These are phyloP conservation scores for Vavraia culicis DNA, from an alignment of 371 early-diverging fungal species.

Conservation along the genomic window DNA sequence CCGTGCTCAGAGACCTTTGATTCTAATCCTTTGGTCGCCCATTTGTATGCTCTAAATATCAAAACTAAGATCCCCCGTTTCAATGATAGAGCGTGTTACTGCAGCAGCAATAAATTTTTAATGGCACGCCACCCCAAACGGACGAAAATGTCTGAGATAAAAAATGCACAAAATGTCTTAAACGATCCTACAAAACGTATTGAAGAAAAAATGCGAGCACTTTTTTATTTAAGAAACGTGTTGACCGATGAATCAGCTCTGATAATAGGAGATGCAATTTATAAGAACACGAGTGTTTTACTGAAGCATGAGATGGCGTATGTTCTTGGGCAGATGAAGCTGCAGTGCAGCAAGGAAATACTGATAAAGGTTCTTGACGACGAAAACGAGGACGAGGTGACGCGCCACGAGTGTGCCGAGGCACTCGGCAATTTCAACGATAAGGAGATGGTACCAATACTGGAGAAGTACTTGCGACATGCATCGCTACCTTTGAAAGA, in stretches of 20 bases:
- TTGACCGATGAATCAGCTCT: conserved; percentile 51
- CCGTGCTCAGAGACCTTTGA: too few relatives aligned
- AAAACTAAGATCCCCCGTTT: too few relatives aligned
- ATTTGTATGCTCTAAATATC: too few relatives aligned
- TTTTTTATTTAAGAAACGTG: conserved; percentile 72
- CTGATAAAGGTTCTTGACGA: conserved; percentile 52
- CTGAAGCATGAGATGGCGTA: conserved; percentile 94
- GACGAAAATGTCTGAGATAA: too few relatives aligned
- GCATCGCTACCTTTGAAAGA: conserved; percentile 49
- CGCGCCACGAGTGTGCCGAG: conserved; percentile 66
- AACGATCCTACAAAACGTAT: conserved; percentile 15
- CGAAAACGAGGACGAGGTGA: conserved; percentile 65
- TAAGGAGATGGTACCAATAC: conserved; percentile 4
- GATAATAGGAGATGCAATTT: conserved; percentile 49
- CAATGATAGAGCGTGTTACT: too few relatives aligned
- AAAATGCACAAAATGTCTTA: too few relatives aligned
- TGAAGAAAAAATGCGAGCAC: conserved; percentile 48
- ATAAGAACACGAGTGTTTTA: conserved; percentile 63
- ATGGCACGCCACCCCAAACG: too few relatives aligned
- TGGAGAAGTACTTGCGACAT: conserved; percentile 21
- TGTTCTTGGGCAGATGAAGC: conserved; percentile 83
- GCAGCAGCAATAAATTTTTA: too few relatives aligned
- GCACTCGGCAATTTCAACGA: conserved; percentile 35
- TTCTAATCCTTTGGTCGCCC: too few relatives aligned
- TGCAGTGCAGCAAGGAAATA: conserved; percentile 51